phyloP scores from a whole-genome alignment of 305 asterid species.

The Plantago lanceolata region DNA sequence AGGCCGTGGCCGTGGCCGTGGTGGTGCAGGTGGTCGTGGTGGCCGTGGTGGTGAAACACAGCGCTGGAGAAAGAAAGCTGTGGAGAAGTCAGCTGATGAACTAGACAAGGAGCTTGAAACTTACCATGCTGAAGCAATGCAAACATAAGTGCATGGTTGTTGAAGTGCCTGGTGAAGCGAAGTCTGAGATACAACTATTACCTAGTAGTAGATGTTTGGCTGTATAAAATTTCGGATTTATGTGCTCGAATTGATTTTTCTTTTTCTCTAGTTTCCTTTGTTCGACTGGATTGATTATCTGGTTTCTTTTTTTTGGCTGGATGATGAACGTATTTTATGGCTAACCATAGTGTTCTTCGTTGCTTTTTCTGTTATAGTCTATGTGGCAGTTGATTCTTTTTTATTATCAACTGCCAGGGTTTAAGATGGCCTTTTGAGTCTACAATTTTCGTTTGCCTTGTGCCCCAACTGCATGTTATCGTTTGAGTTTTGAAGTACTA shows the following conservation, averaged over 20 bases:
- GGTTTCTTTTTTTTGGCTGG: not conserved
- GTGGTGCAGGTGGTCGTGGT: slow-evolving; percentile 33
- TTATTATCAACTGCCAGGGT: no score
- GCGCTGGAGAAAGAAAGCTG: slow-evolving; percentile 37
- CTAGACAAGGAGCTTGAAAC: slow-evolving; percentile 87
- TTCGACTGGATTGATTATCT: not conserved
- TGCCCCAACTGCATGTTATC: no score
- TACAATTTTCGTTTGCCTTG: no score
- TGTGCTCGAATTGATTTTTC: not conserved
- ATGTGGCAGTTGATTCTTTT: no score
- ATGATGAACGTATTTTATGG: no score
- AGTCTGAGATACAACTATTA: not conserved
- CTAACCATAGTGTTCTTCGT: no score
- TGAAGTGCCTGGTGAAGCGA: no score
- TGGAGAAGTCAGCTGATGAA: slow-evolving; percentile 70
- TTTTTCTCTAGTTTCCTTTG: not conserved
- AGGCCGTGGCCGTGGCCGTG: slow-evolving; percentile 22
- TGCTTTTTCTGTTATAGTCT: no score
- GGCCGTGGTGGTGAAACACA: slow-evolving; percentile 20
- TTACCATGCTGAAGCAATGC: slow-evolving; percentile 81
- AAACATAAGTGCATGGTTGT: slow-evolving; percentile 26
- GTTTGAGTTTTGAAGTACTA: no score
- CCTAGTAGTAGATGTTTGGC: slow-evolving; percentile 1
- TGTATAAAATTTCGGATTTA: not conserved
- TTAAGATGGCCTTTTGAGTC: no score